These are phyloP conservation scores for Boechera retrofracta DNA, from an alignment of 345 rosid genomes.

Conservation along the genomic window DNA sequence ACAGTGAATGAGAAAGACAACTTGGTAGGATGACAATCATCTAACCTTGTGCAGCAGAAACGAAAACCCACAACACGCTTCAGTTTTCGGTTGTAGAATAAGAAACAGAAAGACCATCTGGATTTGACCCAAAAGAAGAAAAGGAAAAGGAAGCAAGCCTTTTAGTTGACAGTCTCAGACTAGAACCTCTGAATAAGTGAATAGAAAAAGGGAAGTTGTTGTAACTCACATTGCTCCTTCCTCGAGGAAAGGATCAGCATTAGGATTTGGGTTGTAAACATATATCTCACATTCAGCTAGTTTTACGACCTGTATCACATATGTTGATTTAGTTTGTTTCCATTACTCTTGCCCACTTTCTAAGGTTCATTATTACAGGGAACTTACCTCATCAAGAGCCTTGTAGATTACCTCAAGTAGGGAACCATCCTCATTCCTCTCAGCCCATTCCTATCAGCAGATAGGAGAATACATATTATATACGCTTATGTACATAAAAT, in stretches of 20 bases:
- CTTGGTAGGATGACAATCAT: not conserved
- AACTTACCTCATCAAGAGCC: constrained; percentile 92
- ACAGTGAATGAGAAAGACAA: constrained; percentile 4
- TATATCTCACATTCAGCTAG: constrained; percentile 87
- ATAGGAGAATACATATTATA: not conserved
- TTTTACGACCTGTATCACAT: constrained; percentile 75
- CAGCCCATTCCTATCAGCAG: constrained; percentile 71
- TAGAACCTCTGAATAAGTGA: not conserved
- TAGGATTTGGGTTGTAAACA: constrained; percentile 79
- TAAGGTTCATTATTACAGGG: constrained; percentile 2
- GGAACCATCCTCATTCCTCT: constrained; percentile 70
- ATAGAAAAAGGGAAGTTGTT: not conserved
- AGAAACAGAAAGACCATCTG: constrained; percentile 97
- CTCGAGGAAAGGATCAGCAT: constrained; percentile 86
- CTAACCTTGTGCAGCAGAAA: constrained; percentile 85
- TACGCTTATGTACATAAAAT: not conserved
- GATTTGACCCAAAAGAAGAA: constrained; percentile 8
- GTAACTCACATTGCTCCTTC: constrained; percentile 77
- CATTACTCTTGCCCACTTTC: constrained; percentile 1
- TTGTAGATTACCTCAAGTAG: constrained; percentile 73
- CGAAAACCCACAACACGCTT: constrained; percentile 85
- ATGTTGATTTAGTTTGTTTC: constrained; percentile 24
- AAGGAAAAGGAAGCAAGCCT: not conserved
- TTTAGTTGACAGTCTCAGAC: constrained; percentile 10
- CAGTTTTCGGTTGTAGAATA: constrained; percentile 89